These are phyloP conservation scores for Fusarium subglutinans DNA, from an alignment of 2,329 filamentous ascomycete genomes.

Conservation along the genomic window DNA sequence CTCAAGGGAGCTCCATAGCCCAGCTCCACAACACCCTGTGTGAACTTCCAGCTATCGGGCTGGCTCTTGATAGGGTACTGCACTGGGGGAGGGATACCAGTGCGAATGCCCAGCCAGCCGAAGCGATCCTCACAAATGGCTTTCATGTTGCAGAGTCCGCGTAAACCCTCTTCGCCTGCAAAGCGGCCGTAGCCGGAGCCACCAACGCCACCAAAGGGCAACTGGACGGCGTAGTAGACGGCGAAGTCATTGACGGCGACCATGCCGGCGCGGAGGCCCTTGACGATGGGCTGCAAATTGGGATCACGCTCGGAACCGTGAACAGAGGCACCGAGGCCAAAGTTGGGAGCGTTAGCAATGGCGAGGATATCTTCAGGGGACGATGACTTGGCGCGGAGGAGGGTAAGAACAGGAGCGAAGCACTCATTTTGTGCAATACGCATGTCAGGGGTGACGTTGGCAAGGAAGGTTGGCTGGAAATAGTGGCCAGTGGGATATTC, in stretches of 20 bases:
- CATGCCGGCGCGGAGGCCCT: slow-evolving; percentile 82
- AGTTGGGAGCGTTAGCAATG: slow-evolving; percentile 85
- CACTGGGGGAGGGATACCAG: slow-evolving; percentile 81
- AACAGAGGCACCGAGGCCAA: slow-evolving; percentile 88
- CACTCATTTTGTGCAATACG: slow-evolving; percentile 88
- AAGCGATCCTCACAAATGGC: slow-evolving; percentile 81
- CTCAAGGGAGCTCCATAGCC: slow-evolving; percentile 61
- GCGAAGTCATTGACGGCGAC: slow-evolving; percentile 96
- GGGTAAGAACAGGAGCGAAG: slow-evolving; percentile 88
- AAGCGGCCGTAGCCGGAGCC: slow-evolving; percentile 94
- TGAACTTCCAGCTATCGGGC: slow-evolving; percentile 71
- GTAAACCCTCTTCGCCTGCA: slow-evolving; percentile 87
- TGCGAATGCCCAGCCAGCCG: slow-evolving; percentile 70
- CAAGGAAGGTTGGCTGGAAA: slow-evolving; percentile 89
- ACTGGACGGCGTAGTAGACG: slow-evolving; percentile 89
- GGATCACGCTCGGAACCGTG: slow-evolving; percentile 75
- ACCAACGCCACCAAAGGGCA: slow-evolving; percentile 92
- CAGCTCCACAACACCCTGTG: slow-evolving; percentile 67
- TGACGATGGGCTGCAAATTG: slow-evolving; percentile 71
- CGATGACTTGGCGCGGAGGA: slow-evolving; percentile 78
- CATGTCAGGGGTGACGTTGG: slow-evolving; percentile 89
- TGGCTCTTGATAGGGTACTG: slow-evolving; percentile 81
- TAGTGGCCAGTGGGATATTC: slow-evolving; percentile 83
- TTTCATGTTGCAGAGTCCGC: slow-evolving; percentile 88
- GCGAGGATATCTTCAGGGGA: slow-evolving; percentile 70